Percentiles rank a stretch among this genome's conserved stretches.
Conservation (phyloP, 345 rosid species). For the Cardamine chenopodiifolia region DNA sequence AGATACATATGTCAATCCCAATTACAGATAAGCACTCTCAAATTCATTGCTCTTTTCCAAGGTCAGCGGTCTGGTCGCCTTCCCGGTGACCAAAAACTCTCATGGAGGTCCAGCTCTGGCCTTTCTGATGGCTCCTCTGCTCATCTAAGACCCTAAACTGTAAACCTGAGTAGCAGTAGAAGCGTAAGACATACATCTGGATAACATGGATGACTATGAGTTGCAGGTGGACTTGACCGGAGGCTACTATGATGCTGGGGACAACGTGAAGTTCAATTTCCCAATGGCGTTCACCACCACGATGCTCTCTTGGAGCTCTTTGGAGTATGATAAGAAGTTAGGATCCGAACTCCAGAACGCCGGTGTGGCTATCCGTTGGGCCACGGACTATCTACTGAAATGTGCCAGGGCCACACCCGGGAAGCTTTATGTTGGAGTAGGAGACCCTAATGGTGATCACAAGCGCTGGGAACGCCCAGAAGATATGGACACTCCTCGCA, state of each 20-base stretch:
- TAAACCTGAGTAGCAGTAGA: background rate
- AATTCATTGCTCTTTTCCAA: slow-evolving; percentile 85
- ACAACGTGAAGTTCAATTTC: slow-evolving; percentile 90
- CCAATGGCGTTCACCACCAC: slow-evolving; percentile 98
- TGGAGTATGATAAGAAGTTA: slow-evolving; percentile 78
- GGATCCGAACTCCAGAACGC: slow-evolving; percentile 65
- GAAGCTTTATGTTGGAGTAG: slow-evolving; percentile 88
- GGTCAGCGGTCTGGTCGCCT: slow-evolving; percentile 92
- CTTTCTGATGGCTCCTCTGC: slow-evolving; percentile 75
- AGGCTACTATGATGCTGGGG: slow-evolving; percentile 96
- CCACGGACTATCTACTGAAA: slow-evolving; percentile 79
- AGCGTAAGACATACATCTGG: background rate
- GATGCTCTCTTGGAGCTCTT: slow-evolving; percentile 85
- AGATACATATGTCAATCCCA: slow-evolving; percentile 51
- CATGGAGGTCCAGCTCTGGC: slow-evolving; percentile 80
- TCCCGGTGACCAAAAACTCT: slow-evolving; percentile 52
- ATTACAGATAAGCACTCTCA: slow-evolving; percentile 81
- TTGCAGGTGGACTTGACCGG: slow-evolving; percentile 83
- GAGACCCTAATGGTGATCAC: slow-evolving; percentile 88
- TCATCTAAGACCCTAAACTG: slow-evolving; percentile 47
- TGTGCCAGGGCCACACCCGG: slow-evolving; percentile 79
- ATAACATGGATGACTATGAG: background rate
- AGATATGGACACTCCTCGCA: slow-evolving; percentile 88
- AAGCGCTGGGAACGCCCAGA: slow-evolving; percentile 96
- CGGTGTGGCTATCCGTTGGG: slow-evolving; percentile 82